Conservation (phyloP, 2,329 filamentous ascomycete genomes). For the Pseudogymnoascus sp. region DNA sequence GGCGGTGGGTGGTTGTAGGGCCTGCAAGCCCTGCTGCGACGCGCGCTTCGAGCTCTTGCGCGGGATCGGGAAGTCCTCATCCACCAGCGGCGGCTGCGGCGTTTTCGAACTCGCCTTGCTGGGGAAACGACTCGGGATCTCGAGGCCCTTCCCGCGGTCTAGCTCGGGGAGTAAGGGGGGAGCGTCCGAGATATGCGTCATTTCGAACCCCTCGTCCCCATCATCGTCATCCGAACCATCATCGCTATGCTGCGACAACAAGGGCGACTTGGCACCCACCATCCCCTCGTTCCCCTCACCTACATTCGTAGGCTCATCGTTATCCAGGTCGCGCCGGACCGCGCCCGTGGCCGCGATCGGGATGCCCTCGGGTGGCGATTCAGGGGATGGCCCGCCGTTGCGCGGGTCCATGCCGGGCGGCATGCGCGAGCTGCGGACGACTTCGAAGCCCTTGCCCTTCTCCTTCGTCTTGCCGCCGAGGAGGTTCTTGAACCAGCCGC, state of each 20-base stretch:
- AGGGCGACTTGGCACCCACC: neutral
- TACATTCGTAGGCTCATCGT: conserved; percentile 32
- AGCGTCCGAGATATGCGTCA: conserved; percentile 36
- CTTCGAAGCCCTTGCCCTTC: conserved; percentile 93
- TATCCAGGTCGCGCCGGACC: conserved; percentile 22
- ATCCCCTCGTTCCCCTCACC: conserved; percentile 11
- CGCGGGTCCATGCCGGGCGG: conserved; percentile 59
- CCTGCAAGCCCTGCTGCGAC: conserved; percentile 19
- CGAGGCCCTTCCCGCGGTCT: conserved; percentile 32
- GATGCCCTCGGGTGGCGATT: conserved; percentile 58
- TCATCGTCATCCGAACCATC: conserved; percentile 9
- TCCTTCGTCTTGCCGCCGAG: conserved; percentile 84
- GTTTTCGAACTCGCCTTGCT: conserved; percentile 45
- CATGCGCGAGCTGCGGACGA: conserved; percentile 82
- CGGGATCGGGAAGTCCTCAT: conserved; percentile 87
- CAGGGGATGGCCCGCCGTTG: conserved; percentile 52
- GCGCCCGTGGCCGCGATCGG: conserved; percentile 50
- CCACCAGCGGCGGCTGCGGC: conserved; percentile 49
- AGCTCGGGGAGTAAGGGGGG: conserved; percentile 53
- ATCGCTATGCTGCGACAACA: neutral
- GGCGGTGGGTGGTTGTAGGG: neutral
- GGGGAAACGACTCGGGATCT: conserved; percentile 52
- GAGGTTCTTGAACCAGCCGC: conserved; percentile 76
- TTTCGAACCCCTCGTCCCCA: conserved; percentile 38
- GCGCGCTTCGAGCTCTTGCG: conserved; percentile 63